phyloP scores from a whole-genome alignment of 768 basidiomycete genomes.

The Cytidiella melzeri region DNA sequence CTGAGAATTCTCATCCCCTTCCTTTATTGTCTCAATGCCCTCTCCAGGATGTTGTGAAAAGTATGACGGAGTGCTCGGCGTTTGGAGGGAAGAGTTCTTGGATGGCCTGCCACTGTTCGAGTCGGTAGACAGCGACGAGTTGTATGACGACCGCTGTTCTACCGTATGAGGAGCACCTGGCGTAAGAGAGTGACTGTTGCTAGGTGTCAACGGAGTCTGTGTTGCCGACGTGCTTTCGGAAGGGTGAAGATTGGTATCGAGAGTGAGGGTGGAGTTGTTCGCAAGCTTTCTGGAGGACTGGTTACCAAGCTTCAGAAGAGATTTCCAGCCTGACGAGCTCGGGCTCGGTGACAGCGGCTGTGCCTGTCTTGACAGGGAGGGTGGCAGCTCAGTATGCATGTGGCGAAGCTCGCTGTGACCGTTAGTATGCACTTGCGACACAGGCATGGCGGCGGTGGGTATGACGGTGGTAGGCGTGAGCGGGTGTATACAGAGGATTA shows the following conservation, averaged over 20 bases:
- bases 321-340: conserved; percentile 48
- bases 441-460: conserved; percentile 8
- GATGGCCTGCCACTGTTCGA: conserved; percentile 39
- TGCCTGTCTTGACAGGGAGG: not conserved
- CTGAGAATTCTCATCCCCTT: conserved; percentile 8
- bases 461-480: too few relatives aligned
- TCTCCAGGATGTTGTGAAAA: conserved; percentile 13
- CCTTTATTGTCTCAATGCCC: conserved; percentile 12
- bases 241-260: conserved; percentile 42
- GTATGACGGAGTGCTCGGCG: conserved; percentile 20
- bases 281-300: conserved; percentile 55
- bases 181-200: conserved; percentile 21
- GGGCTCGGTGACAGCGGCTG: not conserved
- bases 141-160: conserved; percentile 69
- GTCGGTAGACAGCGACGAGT: conserved; percentile 74
- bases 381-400: not conserved
- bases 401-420: conserved; percentile 1
- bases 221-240: conserved; percentile 28
- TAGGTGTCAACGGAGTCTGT: conserved; percentile 27
- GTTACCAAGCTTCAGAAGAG: conserved; percentile 64
- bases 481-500: not conserved
- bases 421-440: not conserved
- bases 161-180: conserved; percentile 41
- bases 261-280: conserved; percentile 41
- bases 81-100: conserved; percentile 14